These are phyloP conservation scores for Penicillium sp. DNA, from an alignment of 2,329 filamentous ascomycete genomes.

Conservation along the genomic window DNA sequence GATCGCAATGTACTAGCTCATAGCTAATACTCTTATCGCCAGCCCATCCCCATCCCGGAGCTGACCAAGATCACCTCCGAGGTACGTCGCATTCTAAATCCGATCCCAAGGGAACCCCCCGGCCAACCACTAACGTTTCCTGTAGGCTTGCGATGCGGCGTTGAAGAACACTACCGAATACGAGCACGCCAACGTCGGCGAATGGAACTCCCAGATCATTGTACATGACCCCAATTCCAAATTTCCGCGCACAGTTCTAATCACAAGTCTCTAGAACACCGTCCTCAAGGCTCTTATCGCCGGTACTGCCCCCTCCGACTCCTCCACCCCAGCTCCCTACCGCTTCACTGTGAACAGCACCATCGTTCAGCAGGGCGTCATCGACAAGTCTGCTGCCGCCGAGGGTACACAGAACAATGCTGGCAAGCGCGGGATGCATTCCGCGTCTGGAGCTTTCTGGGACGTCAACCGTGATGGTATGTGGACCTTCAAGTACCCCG, in stretches of 20 bases:
- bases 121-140: background rate
- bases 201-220: conserved; percentile 93
- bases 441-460: conserved; percentile 53
- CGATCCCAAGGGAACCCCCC: background rate
- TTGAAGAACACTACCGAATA: conserved; percentile 76
- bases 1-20: background rate
- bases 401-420: conserved; percentile 62
- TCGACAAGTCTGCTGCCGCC: conserved; percentile 51
- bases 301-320: conserved; percentile 40
- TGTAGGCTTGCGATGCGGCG: conserved; percentile 77
- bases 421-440: conserved; percentile 72
- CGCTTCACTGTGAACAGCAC: conserved; percentile 98
- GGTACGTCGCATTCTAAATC: conserved; percentile 53
- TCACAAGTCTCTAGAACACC: conserved; percentile 32
- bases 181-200: conserved; percentile 78
- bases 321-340: conserved; percentile 59
- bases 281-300: conserved; percentile 44
- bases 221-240: conserved; percentile 53
- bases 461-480: conserved; percentile 54
- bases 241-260: background rate
- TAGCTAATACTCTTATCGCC: conserved; percentile 6
- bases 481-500: conserved; percentile 55
- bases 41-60: conserved; percentile 75
- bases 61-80: conserved; percentile 84
- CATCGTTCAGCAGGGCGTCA: conserved; percentile 86